phyloP scores from a whole-genome alignment of 78 protist genomes.

The Dictyostelium intermedium region DNA sequence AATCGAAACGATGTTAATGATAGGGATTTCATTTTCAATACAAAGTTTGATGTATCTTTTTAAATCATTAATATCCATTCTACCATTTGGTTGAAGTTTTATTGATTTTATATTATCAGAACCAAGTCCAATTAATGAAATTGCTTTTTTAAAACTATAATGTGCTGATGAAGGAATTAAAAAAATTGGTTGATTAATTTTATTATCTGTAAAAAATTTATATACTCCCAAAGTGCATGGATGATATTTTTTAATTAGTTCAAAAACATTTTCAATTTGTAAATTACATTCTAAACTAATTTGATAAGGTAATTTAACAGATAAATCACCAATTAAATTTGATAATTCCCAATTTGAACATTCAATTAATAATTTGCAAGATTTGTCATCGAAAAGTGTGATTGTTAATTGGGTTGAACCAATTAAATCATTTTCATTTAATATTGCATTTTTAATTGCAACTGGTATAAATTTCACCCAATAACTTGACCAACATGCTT shows the following conservation, averaged over 20 bases:
- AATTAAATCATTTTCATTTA: background rate
- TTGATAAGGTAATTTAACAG: background rate
- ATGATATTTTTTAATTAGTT: background rate
- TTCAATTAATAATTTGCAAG: background rate
- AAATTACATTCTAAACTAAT: background rate
- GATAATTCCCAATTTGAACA: background rate
- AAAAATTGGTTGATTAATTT: background rate
- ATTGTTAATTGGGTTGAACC: background rate
- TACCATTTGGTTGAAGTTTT: background rate
- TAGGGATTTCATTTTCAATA: background rate
- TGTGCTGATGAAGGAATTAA: background rate
- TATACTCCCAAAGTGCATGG: background rate
- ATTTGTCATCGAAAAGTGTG: background rate
- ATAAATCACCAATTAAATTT: background rate
- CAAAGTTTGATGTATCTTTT: background rate
- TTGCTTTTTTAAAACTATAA: background rate
- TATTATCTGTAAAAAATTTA: background rate
- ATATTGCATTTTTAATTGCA: background rate
- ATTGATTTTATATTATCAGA: background rate
- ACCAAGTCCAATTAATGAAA: background rate
- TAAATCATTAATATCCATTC: background rate
- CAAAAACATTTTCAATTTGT: too few relatives aligned
- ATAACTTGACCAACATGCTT: slow-evolving; percentile 4
- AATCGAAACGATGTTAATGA: background rate
- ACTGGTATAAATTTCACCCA: background rate